phyloP scores from a whole-genome alignment of 495 filamentous ascomycete genomes.

The Aspergillus homomorphus region DNA sequence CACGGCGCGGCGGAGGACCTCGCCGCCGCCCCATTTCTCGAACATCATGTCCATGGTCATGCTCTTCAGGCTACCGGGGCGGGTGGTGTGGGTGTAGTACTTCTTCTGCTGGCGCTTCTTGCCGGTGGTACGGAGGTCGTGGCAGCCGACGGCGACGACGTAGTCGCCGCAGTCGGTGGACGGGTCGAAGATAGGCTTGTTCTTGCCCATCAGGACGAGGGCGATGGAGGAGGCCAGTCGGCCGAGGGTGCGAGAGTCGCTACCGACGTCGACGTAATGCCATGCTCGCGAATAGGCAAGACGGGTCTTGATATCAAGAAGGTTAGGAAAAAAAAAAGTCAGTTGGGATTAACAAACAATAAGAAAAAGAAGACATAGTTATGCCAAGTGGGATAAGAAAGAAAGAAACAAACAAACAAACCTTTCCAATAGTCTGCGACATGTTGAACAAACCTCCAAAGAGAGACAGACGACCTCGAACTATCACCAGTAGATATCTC shows the following conservation, averaged over 20 bases:
- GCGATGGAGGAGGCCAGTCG: conserved; percentile 91
- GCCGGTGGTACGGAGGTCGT: conserved; percentile 81
- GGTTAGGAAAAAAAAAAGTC: not conserved
- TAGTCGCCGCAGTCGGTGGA: conserved; percentile 98
- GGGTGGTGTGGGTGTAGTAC: conserved; percentile 91
- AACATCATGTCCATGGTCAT: conserved; percentile 96
- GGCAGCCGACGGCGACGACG: conserved; percentile 88
- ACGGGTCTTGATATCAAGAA: conserved; percentile 64
- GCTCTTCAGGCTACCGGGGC: conserved; percentile 78
- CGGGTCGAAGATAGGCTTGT: conserved; percentile 97
- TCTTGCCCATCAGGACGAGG: conserved; percentile 92
- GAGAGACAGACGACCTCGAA: not conserved
- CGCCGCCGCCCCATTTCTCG: conserved; percentile 88
- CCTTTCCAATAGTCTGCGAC: conserved; percentile 50
- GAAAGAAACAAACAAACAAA: conserved; percentile 20
- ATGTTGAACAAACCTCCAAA: conserved; percentile 26
- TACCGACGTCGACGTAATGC: conserved; percentile 81
- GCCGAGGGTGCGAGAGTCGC: conserved; percentile 58
- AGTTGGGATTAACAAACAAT: not conserved
- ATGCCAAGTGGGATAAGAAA: not conserved
- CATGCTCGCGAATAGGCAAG: conserved; percentile 94
- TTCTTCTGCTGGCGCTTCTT: conserved; percentile 90
- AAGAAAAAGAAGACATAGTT: not conserved
- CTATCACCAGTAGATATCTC: not conserved
- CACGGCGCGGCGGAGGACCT: conserved; percentile 89